phyloP scores from a whole-genome alignment of 2,329 filamentous ascomycete genomes.

The Grosmannia huntii region DNA sequence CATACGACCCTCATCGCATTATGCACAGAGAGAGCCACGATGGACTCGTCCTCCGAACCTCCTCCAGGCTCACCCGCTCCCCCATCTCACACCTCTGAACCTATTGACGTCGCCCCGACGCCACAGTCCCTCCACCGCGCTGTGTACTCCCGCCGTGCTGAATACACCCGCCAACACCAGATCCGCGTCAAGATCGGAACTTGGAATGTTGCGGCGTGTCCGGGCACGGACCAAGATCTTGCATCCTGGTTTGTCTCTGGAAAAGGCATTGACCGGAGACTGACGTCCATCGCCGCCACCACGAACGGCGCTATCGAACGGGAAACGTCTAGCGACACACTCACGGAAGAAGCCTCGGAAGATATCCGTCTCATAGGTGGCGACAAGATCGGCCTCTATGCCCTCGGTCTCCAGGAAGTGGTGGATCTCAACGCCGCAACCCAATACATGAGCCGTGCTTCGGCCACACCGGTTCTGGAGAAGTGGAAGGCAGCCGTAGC shows the following conservation, averaged over 20 bases:
- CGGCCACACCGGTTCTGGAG: constrained; percentile 41
- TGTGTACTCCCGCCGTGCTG: constrained; percentile 59
- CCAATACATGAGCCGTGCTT: constrained; percentile 58
- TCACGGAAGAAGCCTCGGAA: constrained; percentile 14
- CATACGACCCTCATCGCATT: neutral
- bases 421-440: constrained; percentile 71
- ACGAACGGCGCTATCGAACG: constrained; percentile 25
- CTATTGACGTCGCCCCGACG: constrained; percentile 29
- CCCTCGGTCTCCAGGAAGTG: constrained; percentile 82
- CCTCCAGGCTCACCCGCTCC: constrained; percentile 18
- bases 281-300: constrained; percentile 41
- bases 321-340: constrained; percentile 32
- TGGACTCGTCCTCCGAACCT: neutral
- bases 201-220: constrained; percentile 85
- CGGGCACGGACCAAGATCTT: constrained; percentile 78
- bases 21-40: neutral
- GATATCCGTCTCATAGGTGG: constrained; percentile 37
- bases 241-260: constrained; percentile 78
- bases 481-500: constrained; percentile 73
- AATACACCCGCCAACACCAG: constrained; percentile 64
- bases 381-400: constrained; percentile 75
- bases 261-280: constrained; percentile 51
- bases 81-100: constrained; percentile 26
- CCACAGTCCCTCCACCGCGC: constrained; percentile 49
- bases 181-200: constrained; percentile 82